Base-by-base conservation (phyloP, 164 flowering plant genomes). In the Magnolia officinalis region DNA sequence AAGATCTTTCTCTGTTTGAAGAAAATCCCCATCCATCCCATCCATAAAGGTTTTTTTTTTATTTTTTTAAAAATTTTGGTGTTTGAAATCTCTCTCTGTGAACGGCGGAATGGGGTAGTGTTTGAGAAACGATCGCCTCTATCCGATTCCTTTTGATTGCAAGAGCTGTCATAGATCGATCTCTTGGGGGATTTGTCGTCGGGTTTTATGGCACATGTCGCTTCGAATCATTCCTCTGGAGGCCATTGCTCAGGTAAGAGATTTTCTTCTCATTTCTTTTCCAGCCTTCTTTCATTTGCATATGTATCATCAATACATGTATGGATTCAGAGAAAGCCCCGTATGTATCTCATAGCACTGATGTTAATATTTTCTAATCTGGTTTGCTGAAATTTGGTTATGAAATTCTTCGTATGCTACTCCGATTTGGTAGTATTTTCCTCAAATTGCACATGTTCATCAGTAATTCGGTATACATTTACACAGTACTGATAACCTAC, bases 221-320 rank as follows among this genome's bases (percentile, higher is more conserved):
- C 88, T 50, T 63, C 82, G 16, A 85, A 81, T 79, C 84, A 72
- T 55, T 26, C 83, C 2, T 52, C 83, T 1, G 86, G 81, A 77
- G 86, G 82, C 23, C 52, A 72, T 51, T 76, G 71, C 24, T 6
- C 83, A 86, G 90, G 88, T 88, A 55, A 72, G 79, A 71, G 51
- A 24, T 55, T 29, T 19, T 16, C 8, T 19, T 10, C 18, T 72
- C 65, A 8, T 64, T 49, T 71, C 21, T 49, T 29, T 2, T 59
- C 61, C 61, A 55, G 4, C 61, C 61, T 16, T 55, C 61, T 16
- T 55, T 11, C 13, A 55, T 55, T 55, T 55, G 61, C 61, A 55
- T 10, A 16, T 11, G 45, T 37, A 37, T 37, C 45, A 37, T 37
- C 45, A 6, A 37, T 37, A 5, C 45, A 37, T 37, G 45, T 37